Base-by-base conservation (phyloP, 2,329 filamentous ascomycete genomes). In the Aureobasidium sp. region DNA sequence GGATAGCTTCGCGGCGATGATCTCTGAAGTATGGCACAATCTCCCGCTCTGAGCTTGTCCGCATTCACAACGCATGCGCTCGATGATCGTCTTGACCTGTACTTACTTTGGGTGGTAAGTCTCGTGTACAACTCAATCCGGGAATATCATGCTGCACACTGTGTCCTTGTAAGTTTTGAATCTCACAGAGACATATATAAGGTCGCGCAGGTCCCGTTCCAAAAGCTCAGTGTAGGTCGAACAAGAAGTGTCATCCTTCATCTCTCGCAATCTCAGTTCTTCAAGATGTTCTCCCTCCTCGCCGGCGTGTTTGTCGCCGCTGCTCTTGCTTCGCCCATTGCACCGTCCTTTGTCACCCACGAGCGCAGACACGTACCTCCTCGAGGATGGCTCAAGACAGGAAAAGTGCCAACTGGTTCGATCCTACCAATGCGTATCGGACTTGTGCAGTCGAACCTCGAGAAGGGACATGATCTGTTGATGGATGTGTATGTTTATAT, bases 391-490 rank as follows among this genome's bases (percentile, higher is more conserved):
- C 63, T 71, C 27, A 75, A 74, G 66, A 63, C 71, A 36, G 66
- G 72, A 45, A 72, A 71, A 29, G 66, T 77, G 49, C 67, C 74
- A 32, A 63, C 69, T 21, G 66, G 71, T 61, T 67, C 73, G 0
- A 68, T 74, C 36, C 66, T 79, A 42, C 77, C 77, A 1, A 75
- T 79, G 67, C 72, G 76, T 21, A 78, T 79, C 64, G 77, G 76
- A 16, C 64, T 79, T 50, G 72, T 70, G 15, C 78, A 80, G 65
- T 70, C 69, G 34, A 79, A 79, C 61, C 66, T 80, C 13, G 74
- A 78, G 9, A 70, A 73, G 25, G 54, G 75, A 21, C 63, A 70
- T 34, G 67, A 67, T 32, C 64, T 65, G 25, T 63, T 75, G 25
- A 69, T 72, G 66, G 67, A 70, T 15, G 67, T 69, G 48, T 67